Evolutionary conservation across 352 stramenopile species (phyloP), one percentile per base, ranked within the genome.

Genomic region (Labyrinthula sp.): DNA sequence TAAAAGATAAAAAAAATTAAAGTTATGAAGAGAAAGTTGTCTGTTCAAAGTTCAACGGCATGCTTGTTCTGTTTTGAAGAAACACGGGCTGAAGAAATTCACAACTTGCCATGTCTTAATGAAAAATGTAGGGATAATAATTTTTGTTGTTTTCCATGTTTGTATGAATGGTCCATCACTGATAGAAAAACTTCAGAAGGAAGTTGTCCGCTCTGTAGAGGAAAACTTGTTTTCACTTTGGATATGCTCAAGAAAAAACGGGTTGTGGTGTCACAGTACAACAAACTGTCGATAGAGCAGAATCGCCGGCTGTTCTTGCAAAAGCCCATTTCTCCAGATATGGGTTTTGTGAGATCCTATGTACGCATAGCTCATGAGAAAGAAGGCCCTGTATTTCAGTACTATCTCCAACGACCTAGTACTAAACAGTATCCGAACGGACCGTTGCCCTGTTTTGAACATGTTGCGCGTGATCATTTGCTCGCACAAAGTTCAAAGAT

Each of bases 271-370:
- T 24, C 40, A 14, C 30, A 35, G 9, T 52, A 45, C 23, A 30
- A 26, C 33, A 6, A n/a, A 28, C 20, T 23, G 15, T n/a, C n/a
- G n/a, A n/a, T n/a, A n/a, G 14, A 45, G 6, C 15, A 2, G 0
- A 15, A 20, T 0, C 43, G 43, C 34, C 15, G 23, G 10, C n/a
- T 12, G 25, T 52, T 52, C 37, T 5, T 52, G 15, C 40, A 31
- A 0, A 15, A 15, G 10, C 43, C 43, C n/a, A 35, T 52, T 10
- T 35, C 43, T 9, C 20, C 34, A 20, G 5, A 2, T 15, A 35
- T 35, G 5, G 43, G 43, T 20, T 31, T 52, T 25, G 43, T 52
- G 33, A 31, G 43, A 15, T 52, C 31, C 43, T 52, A 52, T 35
- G 43, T 52, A 10, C 43, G 43, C 21, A 35, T 35, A 15, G 20